Evolutionary conservation across 306 rosid genomes (phyloP), one percentile per base, ranked within the genome.

Genomic region (Lathyrus oleraceus): DNA sequence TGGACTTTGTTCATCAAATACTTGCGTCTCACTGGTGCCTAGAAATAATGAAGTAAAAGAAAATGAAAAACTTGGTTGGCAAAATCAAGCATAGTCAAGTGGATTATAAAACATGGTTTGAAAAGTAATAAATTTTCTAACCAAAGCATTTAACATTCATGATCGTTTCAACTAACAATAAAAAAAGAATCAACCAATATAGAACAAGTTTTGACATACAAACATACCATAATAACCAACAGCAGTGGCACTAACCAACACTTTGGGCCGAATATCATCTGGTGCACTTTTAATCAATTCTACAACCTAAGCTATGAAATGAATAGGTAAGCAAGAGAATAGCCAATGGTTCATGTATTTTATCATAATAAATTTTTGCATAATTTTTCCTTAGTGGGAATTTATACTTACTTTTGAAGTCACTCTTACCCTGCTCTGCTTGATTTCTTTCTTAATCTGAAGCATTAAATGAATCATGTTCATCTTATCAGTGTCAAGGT

Each of bases 141-240:
- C 47, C 60, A 36, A 32, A 40, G 23, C 39, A 65, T 27, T 35
- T 10, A 39, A 44, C 28, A 38, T 69, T 15, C 72, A 80, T 7
- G 4, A 51, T 51, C 54, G 61, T 73, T 65, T 61, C 56, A 23
- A 42, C 2, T 35, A 49, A 60, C 39, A 70, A 61, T 15, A 25
- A 17, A 60, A 12, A 52, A 20, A 67, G 3, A 4, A 73, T 21
- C 47, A 60, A n/a, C 3, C 20, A 54, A 8, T 19, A 69, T 32
- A 68, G 19, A 79, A 54, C 36, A 43, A 40, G 19, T 64, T 84
- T 76, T 56, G 62, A 57, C 44, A 16, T 62, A 65, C 16, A 45
- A 76, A 79, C 94, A 42, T 68, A 90, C 98, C 98, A 43, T 94
- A 94, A 81, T 94, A 94, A 75, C 98, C 98, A 35, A 94, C 92